phyloP scores from a whole-genome alignment of 345 rosid genomes.

The Zanthoxylum bungeanum region DNA sequence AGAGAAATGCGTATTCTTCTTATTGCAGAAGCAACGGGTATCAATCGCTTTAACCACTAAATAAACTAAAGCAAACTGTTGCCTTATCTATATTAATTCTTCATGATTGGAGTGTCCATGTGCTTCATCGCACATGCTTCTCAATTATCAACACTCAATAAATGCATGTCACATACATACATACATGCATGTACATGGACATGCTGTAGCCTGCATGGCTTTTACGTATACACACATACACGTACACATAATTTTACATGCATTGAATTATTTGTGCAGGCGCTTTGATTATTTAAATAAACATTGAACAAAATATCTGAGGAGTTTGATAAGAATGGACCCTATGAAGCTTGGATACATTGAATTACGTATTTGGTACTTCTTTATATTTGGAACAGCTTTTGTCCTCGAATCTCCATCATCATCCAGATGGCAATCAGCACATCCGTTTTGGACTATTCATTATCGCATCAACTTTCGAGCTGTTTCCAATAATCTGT shows the following conservation, averaged over 20 bases:
- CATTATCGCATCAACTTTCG: conserved; percentile 11
- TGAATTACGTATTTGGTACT: not conserved
- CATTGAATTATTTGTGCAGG: not conserved
- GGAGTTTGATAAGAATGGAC: not conserved
- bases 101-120: not conserved
- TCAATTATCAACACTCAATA: not conserved
- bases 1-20: not conserved
- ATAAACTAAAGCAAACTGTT: conserved; percentile 17
- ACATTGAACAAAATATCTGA: not conserved
- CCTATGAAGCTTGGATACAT: too few relatives aligned
- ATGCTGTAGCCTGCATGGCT: not conserved
- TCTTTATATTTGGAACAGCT: not conserved
- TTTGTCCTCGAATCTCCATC: not conserved
- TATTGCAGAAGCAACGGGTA: conserved; percentile 5
- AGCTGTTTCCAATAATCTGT: not conserved
- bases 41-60: conserved; percentile 2
- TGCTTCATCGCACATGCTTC: not conserved
- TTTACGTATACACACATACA: not conserved
- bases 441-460: not conserved
- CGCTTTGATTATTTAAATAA: not conserved
- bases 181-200: not conserved
- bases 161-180: not conserved
- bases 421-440: conserved; percentile 13
- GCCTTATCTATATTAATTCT: not conserved
- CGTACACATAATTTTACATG: not conserved